A percentile compares a stretch with the other conserved stretches of the same genome.
These are phyloP conservation scores for Berberis vulgaris DNA, from an alignment of 164 flowering plant genomes.

Conservation along the genomic window DNA sequence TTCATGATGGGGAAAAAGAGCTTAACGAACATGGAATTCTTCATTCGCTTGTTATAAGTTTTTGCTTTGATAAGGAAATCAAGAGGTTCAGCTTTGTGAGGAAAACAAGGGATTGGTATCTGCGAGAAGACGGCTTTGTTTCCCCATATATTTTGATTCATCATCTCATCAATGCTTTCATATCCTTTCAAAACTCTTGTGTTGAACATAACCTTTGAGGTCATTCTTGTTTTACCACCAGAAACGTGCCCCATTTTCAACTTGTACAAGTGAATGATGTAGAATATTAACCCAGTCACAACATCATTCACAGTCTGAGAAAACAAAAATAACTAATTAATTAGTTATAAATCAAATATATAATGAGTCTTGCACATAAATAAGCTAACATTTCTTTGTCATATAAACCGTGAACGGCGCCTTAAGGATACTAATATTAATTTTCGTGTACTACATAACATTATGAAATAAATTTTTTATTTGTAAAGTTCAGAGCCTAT, in stretches of 20 bases:
- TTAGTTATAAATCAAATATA: too few relatives aligned
- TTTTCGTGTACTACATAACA: too few relatives aligned
- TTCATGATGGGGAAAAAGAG: constrained; percentile 2
- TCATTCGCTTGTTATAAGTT: constrained; percentile 5
- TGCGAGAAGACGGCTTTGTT: constrained; percentile 1
- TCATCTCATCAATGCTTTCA: constrained; percentile 7
- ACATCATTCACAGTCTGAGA: constrained; percentile 13
- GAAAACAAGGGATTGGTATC: constrained; percentile 1
- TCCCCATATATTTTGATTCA: constrained; percentile 8
- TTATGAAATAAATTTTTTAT: too few relatives aligned
- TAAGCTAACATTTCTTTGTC: too few relatives aligned
- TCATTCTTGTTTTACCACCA: neutral
- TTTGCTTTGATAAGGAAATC: constrained; percentile 6
- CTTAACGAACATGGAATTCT: constrained; percentile 2
- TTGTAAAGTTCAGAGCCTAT: too few relatives aligned
- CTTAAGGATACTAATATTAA: too few relatives aligned
- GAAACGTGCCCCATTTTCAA: constrained; percentile 4
- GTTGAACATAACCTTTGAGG: constrained; percentile 8
- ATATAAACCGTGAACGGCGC: too few relatives aligned
- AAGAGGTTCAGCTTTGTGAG: constrained; percentile 5
- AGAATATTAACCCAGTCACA: constrained; percentile 8
- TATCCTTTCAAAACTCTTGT: constrained; percentile 5
- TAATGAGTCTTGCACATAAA: neutral
- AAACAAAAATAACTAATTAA: neutral
- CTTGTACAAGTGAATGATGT: constrained; percentile 12